These are phyloP conservation scores for Leccinum fallax DNA, from an alignment of 1,284 basidiomycete species.

Conservation along the genomic window DNA sequence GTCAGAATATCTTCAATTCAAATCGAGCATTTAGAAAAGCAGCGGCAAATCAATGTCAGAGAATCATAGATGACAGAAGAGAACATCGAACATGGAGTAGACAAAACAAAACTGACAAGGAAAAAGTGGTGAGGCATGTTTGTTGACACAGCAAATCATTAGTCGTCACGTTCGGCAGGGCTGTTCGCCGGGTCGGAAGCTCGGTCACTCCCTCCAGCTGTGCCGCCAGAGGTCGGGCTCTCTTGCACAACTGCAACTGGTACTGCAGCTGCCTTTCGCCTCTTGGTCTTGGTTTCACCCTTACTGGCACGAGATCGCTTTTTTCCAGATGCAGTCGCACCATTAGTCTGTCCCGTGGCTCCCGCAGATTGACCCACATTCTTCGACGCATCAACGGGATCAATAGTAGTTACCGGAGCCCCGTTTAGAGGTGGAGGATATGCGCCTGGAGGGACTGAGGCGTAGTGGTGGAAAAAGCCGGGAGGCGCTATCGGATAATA, in stretches of 20 bases:
- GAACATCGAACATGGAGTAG: conserved; percentile 14
- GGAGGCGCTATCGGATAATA: conserved; percentile 46
- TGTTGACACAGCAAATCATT: conserved; percentile 13
- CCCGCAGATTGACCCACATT: conserved; percentile 19
- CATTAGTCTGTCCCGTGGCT: conserved; percentile 26
- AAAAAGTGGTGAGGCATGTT: conserved; percentile 12
- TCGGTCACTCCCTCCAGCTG: conserved; percentile 30
- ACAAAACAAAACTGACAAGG: conserved; percentile 13
- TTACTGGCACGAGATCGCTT: conserved; percentile 35
- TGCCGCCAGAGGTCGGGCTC: conserved; percentile 26
- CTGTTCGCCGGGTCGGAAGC: conserved; percentile 27
- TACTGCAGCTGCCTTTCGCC: conserved; percentile 30
- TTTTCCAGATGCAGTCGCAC: conserved; percentile 32
- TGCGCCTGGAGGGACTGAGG: conserved; percentile 25
- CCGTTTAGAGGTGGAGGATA: conserved; percentile 33
- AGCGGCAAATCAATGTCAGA: conserved; percentile 1
- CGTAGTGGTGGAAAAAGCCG: conserved; percentile 39
- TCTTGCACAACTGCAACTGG: conserved; percentile 5
- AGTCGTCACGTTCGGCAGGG: conserved; percentile 25
- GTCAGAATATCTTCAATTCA: conserved; percentile 32
- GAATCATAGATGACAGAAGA: conserved; percentile 15
- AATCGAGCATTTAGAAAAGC: conserved; percentile 12
- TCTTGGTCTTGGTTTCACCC: conserved; percentile 38
- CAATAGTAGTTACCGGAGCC: conserved; percentile 31
- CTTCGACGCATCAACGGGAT: conserved; percentile 29